phyloP scores from a whole-genome alignment of 352 stramenopile genomes.

The Globisporangium nunn region DNA sequence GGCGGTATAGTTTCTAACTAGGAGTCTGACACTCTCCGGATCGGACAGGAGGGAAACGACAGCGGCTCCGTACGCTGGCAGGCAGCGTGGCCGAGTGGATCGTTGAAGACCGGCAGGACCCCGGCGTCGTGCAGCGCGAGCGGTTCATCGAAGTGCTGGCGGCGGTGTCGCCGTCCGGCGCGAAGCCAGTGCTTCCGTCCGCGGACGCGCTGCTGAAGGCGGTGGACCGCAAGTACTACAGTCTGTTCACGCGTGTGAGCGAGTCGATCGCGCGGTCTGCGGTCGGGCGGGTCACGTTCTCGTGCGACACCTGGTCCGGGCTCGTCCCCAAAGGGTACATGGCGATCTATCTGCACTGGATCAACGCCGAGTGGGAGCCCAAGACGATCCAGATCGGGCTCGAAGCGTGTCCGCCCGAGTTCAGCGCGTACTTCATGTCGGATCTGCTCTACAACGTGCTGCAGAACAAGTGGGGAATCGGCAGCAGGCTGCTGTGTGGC shows the following conservation, averaged over 20 bases:
- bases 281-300: constrained; percentile 65
- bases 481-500: constrained; percentile 62
- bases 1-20: too few species aligned
- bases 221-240: constrained; percentile 71
- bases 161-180: constrained; percentile 16
- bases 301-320: constrained; percentile 71
- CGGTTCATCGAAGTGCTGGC: constrained; percentile 66
- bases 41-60: constrained; percentile 47
- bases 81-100: constrained; percentile 66
- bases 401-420: constrained; percentile 58
- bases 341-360: constrained; percentile 72
- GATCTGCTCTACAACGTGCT: constrained; percentile 76
- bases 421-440: constrained; percentile 73
- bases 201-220: constrained; percentile 54
- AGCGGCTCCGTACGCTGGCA: constrained; percentile 56
- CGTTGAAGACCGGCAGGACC: constrained; percentile 63
- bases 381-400: constrained; percentile 75
- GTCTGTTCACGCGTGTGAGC: constrained; percentile 54
- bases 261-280: constrained; percentile 74
- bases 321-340: constrained; percentile 69
- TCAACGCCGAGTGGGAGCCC: constrained; percentile 83
- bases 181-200: constrained; percentile 42
- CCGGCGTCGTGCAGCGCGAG: constrained; percentile 52
- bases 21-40: too few species aligned
- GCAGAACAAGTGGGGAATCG: constrained; percentile 71